Evolutionary conservation across 352 stramenopile species (phyloP).

Genomic region (Halophytophthora polymorphica): DNA sequence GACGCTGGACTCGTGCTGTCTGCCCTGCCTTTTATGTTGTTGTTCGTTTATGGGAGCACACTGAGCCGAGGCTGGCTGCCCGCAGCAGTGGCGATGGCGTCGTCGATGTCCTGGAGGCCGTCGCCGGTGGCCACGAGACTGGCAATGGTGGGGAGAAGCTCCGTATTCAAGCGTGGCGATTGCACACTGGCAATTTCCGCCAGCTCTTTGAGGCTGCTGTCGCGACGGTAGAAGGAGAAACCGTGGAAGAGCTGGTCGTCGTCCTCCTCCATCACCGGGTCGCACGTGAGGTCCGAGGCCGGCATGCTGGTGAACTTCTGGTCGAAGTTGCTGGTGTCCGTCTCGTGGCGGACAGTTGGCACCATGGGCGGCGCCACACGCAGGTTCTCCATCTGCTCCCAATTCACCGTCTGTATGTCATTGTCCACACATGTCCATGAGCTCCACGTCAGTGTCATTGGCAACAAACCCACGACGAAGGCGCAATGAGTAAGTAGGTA

Average conservation of each 20-base stretch:
- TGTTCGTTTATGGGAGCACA: conserved; percentile 10
- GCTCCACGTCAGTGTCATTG: background rate
- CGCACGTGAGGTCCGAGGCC: conserved; percentile 57
- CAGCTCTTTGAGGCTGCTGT: conserved; percentile 29
- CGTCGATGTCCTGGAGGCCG: conserved; percentile 34
- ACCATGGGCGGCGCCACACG: conserved; percentile 88
- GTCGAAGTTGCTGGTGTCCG: conserved; percentile 95
- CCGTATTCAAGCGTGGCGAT: conserved; percentile 25
- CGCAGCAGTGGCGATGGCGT: conserved; percentile 28
- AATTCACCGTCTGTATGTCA: conserved; percentile 78
- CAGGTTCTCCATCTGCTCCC: conserved; percentile 90
- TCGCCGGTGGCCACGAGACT: conserved; percentile 32
- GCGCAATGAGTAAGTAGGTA: no score
- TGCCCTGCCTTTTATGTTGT: background rate
- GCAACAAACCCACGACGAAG: no score
- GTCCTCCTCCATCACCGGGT: conserved; percentile 45
- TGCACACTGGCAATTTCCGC: conserved; percentile 18
- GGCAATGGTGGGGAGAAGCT: conserved; percentile 31
- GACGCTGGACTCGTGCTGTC: no score
- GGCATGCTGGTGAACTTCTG: conserved; percentile 86
- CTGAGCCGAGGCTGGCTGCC: conserved; percentile 20
- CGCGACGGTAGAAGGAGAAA: conserved; percentile 70
- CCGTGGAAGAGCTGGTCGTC: conserved; percentile 59
- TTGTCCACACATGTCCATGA: background rate
- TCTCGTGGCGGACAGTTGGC: conserved; percentile 83